Evolutionary conservation across 441 rosid species (phyloP).

Genomic region (Aquilaria agallochum): DNA sequence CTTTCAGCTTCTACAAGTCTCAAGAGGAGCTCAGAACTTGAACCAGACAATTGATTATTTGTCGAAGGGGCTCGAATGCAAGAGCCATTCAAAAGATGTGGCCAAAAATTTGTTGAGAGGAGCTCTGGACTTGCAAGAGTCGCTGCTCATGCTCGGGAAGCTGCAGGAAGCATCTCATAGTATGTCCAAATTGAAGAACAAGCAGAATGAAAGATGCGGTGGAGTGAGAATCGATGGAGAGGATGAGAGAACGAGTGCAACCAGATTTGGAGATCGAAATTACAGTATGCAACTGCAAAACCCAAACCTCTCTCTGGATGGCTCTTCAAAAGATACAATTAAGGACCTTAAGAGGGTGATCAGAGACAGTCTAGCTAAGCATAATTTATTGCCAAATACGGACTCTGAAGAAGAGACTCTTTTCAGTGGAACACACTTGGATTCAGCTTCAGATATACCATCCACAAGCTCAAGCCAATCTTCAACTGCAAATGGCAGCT

Average conservation of each 20-base stretch:
- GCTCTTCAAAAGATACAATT: slow-evolving; percentile 43
- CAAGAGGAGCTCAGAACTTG: slow-evolving; percentile 77
- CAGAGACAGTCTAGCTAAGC: slow-evolving; percentile 52
- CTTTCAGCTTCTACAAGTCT: slow-evolving; percentile 74
- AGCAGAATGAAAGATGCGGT: slow-evolving; percentile 34
- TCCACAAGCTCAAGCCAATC: slow-evolving; percentile 75
- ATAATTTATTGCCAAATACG: slow-evolving; percentile 42
- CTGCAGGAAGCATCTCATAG: slow-evolving; percentile 69
- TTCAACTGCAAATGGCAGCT: slow-evolving; percentile 27
- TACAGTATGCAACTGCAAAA: slow-evolving; percentile 19
- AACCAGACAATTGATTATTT: slow-evolving; percentile 65
- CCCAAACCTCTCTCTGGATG: slow-evolving; percentile 39
- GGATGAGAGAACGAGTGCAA: slow-evolving; percentile 26
- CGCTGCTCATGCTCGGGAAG: slow-evolving; percentile 68
- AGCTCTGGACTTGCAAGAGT: slow-evolving; percentile 86
- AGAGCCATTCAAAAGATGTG: slow-evolving; percentile 49
- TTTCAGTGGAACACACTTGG: slow-evolving; percentile 23
- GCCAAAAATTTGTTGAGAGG: slow-evolving; percentile 78
- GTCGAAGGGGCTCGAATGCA: slow-evolving; percentile 42
- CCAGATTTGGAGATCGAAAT: slow-evolving; percentile 19
- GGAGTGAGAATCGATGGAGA: slow-evolving; percentile 24
- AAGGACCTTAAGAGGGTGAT: slow-evolving; percentile 63
- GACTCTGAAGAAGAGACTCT: slow-evolving; percentile 20
- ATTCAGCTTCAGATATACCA: slow-evolving; percentile 41
- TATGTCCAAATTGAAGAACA: slow-evolving; percentile 44